phyloP scores from a whole-genome alignment of 108 stramenopile genomes.

The Parmales sp. region DNA sequence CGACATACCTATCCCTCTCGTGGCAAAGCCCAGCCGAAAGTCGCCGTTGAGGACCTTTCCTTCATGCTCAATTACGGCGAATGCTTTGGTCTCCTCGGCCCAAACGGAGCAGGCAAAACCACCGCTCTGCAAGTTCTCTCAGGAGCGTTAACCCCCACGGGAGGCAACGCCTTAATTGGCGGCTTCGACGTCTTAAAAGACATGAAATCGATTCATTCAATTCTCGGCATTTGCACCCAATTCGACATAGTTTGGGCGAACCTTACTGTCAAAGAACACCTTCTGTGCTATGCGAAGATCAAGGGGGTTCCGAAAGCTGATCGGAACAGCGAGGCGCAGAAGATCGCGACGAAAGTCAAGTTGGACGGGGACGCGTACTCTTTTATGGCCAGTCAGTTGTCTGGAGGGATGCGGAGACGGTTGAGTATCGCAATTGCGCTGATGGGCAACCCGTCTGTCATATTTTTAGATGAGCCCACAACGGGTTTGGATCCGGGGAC shows the following conservation, averaged over 20 bases:
- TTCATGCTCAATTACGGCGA: neutral
- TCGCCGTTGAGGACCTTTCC: neutral
- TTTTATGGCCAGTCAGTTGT: slow-evolving; percentile 40
- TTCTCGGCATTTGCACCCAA: slow-evolving; percentile 62
- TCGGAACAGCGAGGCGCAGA: slow-evolving; percentile 12
- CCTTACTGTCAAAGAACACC: slow-evolving; percentile 52
- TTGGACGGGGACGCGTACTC: slow-evolving; percentile 38
- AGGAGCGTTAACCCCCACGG: slow-evolving; percentile 35
- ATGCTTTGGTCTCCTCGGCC: neutral
- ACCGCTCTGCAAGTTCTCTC: slow-evolving; percentile 53
- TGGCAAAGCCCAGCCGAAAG: no score
- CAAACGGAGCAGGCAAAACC: slow-evolving; percentile 52
- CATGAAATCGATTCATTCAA: slow-evolving; percentile 32
- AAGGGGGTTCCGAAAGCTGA: slow-evolving; percentile 41
- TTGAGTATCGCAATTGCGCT: slow-evolving; percentile 74
- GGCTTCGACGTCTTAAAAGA: slow-evolving; percentile 44
- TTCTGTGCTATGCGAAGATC: slow-evolving; percentile 52
- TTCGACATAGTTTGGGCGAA: slow-evolving; percentile 52
- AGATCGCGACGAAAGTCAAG: slow-evolving; percentile 40
- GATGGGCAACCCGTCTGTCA: slow-evolving; percentile 57
- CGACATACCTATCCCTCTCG: no score
- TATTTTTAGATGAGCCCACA: slow-evolving; percentile 68
- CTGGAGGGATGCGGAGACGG: slow-evolving; percentile 82
- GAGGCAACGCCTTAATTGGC: slow-evolving; percentile 43
- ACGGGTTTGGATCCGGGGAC: slow-evolving; percentile 59